Percentiles rank a stretch among this genome's conserved stretches.
Evolutionary conservation across 305 asterid species (phyloP).

Genomic region (Fraxinus dipetala): DNA sequence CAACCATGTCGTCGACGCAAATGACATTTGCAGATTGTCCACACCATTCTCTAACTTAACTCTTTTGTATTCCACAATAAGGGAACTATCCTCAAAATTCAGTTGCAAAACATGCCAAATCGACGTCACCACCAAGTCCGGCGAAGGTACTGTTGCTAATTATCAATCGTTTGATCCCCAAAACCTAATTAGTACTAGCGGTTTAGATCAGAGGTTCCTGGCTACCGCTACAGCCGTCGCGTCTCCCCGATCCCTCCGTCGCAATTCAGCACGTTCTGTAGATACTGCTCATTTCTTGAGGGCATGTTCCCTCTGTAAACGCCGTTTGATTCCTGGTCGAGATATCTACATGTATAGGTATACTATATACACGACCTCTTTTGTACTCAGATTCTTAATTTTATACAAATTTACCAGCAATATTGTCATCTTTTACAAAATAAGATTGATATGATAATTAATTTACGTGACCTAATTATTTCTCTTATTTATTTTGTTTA

Average conservation of each 20-base stretch:
- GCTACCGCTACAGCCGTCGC: constrained; percentile 32
- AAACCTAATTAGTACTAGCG: constrained; percentile 22
- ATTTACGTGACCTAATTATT: background rate
- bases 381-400: background rate
- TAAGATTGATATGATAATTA: background rate
- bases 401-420: background rate
- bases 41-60: too few relatives aligned
- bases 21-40: too few relatives aligned
- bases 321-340: constrained; percentile 60
- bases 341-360: constrained; percentile 92
- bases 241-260: constrained; percentile 41
- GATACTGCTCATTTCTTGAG: constrained; percentile 58
- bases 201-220: constrained; percentile 29
- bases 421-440: background rate
- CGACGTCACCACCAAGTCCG: constrained; percentile 19
- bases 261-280: constrained; percentile 49
- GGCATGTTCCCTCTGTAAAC: constrained; percentile 63
- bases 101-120: too few relatives aligned
- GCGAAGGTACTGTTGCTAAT: background rate
- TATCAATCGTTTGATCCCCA: constrained; percentile 35
- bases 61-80: too few relatives aligned
- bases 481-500: constrained; percentile 21
- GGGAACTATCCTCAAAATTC: too few relatives aligned
- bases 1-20: too few relatives aligned
- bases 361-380: background rate